phyloP scores from a whole-genome alignment of 495 filamentous ascomycete genomes.

The Cercophora sp. region DNA sequence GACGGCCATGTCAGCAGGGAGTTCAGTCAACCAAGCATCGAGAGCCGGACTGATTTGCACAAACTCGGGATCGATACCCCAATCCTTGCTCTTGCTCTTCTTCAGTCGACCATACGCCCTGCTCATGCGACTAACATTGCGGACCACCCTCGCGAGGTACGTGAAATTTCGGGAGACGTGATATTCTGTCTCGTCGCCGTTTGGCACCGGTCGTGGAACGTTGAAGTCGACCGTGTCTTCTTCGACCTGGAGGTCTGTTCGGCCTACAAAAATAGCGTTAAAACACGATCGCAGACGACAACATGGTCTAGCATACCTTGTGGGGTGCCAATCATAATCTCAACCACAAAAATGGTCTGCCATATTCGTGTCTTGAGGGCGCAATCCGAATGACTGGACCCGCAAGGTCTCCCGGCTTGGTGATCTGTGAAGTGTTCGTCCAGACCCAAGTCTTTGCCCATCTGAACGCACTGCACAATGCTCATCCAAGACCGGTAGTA shows the following conservation, averaged over 20 bases:
- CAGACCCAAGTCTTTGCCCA: conserved; percentile 89
- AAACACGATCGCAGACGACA: background rate
- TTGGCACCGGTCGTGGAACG: conserved; percentile 57
- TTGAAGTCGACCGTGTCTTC: conserved; percentile 73
- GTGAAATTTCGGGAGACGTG: conserved; percentile 76
- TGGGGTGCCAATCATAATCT: conserved; percentile 90
- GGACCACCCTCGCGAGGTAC: conserved; percentile 71
- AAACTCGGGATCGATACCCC: conserved; percentile 84
- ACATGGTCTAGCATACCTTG: conserved; percentile 65
- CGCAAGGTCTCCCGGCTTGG: conserved; percentile 65
- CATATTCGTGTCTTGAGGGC: conserved; percentile 81
- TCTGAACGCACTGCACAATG: conserved; percentile 82
- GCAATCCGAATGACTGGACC: conserved; percentile 67
- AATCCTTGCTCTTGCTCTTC: conserved; percentile 78
- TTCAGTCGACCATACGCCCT: conserved; percentile 73
- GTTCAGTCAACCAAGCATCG: conserved; percentile 66
- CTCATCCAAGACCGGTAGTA: conserved; percentile 99
- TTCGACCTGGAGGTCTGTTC: conserved; percentile 73
- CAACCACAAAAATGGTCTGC: conserved; percentile 83
- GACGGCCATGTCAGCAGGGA: conserved; percentile 77
- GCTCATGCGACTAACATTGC: conserved; percentile 73
- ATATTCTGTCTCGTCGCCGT: conserved; percentile 72
- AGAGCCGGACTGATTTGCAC: conserved; percentile 71
- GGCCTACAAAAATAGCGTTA: conserved; percentile 53
- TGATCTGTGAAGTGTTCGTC: conserved; percentile 83